phyloP scores from a whole-genome alignment of 352 stramenopile genomes.

The Globisporangium cylindrosporum region DNA sequence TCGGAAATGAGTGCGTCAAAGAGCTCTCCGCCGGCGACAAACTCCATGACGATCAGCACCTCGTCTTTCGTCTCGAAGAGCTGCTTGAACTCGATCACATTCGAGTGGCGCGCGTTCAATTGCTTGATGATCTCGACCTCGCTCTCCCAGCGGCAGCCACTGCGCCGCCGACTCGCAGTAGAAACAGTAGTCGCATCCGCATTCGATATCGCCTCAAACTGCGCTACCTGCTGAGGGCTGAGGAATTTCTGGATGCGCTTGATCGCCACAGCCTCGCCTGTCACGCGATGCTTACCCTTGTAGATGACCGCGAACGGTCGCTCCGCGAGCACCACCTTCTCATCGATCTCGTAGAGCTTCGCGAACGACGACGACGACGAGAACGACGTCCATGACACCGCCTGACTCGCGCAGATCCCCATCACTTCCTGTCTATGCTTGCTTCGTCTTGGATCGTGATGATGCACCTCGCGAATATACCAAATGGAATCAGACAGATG shows the following conservation, averaged over 20 bases:
- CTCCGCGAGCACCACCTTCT: constrained; percentile 38
- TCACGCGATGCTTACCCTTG: constrained; percentile 30
- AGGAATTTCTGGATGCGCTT: constrained; percentile 59
- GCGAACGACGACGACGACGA: constrained; percentile 25
- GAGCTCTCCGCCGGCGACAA: constrained; percentile 58
- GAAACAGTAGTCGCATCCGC: neutral
- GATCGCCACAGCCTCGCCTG: constrained; percentile 38
- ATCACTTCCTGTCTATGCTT: constrained; percentile 18
- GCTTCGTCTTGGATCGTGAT: neutral
- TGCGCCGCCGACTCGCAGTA: neutral
- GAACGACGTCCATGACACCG: neutral
- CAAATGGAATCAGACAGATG: neutral
- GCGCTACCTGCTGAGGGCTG: neutral
- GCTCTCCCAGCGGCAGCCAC: constrained; percentile 34
- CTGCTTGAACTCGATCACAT: constrained; percentile 54
- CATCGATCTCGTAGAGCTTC: constrained; percentile 43
- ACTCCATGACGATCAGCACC: constrained; percentile 61
- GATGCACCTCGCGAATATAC: neutral
- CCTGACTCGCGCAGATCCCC: constrained; percentile 45
- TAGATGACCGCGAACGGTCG: constrained; percentile 55
- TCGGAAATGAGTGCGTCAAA: constrained; percentile 71
- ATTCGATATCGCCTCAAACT: constrained; percentile 2
- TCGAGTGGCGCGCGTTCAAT: constrained; percentile 45
- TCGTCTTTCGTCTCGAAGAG: constrained; percentile 47
- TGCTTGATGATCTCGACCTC: constrained; percentile 49